Conservation (phyloP, 23 red algal genomes). For the Chondrus crispus region DNA sequence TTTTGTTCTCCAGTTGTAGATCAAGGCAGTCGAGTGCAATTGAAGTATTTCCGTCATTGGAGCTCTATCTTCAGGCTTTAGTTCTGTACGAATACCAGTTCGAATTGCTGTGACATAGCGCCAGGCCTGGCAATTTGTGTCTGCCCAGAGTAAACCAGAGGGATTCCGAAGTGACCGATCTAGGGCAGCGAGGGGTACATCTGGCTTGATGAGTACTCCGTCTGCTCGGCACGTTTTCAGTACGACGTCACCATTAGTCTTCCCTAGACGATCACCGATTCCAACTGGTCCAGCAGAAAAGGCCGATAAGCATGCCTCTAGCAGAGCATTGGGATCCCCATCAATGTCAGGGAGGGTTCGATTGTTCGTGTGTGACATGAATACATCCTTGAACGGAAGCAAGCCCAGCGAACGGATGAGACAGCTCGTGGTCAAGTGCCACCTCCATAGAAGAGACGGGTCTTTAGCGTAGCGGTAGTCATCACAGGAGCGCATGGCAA, state of each 20-base stretch:
- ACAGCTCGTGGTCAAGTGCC: slow-evolving; percentile 35
- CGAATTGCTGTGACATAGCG: slow-evolving; percentile 31
- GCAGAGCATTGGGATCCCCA: slow-evolving; percentile 47
- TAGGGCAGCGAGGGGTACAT: slow-evolving; percentile 31
- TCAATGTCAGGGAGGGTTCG: slow-evolving; percentile 26
- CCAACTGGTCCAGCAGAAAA: slow-evolving; percentile 53
- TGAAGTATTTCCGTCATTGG: background rate
- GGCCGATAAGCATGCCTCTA: slow-evolving; percentile 46
- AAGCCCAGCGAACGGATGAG: slow-evolving; percentile 32
- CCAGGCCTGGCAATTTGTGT: slow-evolving; percentile 26
- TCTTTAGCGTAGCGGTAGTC: slow-evolving; percentile 63
- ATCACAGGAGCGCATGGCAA: slow-evolving; percentile 48
- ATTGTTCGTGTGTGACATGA: slow-evolving; percentile 40
- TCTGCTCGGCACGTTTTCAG: slow-evolving; percentile 30
- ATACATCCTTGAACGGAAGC: slow-evolving; percentile 59
- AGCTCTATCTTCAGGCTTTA: background rate
- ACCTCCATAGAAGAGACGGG: slow-evolving; percentile 50
- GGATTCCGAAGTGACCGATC: slow-evolving; percentile 32
- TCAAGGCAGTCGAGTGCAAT: background rate
- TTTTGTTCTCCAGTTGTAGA: slow-evolving; percentile 46
- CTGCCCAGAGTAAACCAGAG: slow-evolving; percentile 37
- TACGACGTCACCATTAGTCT: slow-evolving; percentile 34
- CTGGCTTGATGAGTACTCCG: slow-evolving; percentile 57
- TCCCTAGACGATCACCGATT: slow-evolving; percentile 43
- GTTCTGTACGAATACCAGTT: slow-evolving; percentile 5